phyloP scores from a whole-genome alignment of 768 basidiomycete genomes.

The Suillus discolor region DNA sequence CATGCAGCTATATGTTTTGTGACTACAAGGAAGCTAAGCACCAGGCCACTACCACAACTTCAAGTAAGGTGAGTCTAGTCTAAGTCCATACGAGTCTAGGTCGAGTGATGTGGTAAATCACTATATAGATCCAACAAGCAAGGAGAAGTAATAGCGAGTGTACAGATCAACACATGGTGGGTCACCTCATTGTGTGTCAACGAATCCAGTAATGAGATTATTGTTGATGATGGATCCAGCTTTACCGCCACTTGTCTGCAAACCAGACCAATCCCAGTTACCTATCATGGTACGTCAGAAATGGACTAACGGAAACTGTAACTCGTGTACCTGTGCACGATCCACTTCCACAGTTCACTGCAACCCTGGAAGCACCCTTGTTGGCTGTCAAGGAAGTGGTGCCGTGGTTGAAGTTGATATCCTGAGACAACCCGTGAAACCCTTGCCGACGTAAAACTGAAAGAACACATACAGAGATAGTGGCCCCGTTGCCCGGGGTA shows the following conservation, averaged over 20 bases:
- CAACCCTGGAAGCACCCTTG: slow-evolving; percentile 45
- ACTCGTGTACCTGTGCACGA: slow-evolving; percentile 48
- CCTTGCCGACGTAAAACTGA: background rate
- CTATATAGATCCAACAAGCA: too few species aligned
- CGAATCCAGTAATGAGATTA: slow-evolving; percentile 33
- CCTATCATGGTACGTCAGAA: slow-evolving; percentile 30
- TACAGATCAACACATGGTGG: too few species aligned
- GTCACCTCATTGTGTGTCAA: slow-evolving; percentile 15
- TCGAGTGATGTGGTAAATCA: too few species aligned
- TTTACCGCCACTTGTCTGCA: slow-evolving; percentile 47
- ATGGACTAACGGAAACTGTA: background rate
- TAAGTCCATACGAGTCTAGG: too few species aligned
- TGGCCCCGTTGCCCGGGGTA: slow-evolving; percentile 57
- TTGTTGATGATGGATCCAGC: slow-evolving; percentile 37
- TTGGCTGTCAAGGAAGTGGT: slow-evolving; percentile 46
- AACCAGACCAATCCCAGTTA: slow-evolving; percentile 52
- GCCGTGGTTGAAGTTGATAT: slow-evolving; percentile 48
- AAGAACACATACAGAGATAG: slow-evolving; percentile 49
- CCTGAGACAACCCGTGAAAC: slow-evolving; percentile 30
- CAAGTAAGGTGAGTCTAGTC: too few species aligned
- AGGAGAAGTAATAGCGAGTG: too few species aligned
- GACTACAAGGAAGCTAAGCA: too few species aligned
- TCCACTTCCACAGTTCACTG: slow-evolving; percentile 56
- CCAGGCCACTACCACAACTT: too few species aligned
- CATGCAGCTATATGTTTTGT: too few species aligned